Percentiles rank a stretch among this genome's conserved stretches.
Conservation (phyloP, 805 yeast genomes). For the Myxozyma kluyveri region DNA sequence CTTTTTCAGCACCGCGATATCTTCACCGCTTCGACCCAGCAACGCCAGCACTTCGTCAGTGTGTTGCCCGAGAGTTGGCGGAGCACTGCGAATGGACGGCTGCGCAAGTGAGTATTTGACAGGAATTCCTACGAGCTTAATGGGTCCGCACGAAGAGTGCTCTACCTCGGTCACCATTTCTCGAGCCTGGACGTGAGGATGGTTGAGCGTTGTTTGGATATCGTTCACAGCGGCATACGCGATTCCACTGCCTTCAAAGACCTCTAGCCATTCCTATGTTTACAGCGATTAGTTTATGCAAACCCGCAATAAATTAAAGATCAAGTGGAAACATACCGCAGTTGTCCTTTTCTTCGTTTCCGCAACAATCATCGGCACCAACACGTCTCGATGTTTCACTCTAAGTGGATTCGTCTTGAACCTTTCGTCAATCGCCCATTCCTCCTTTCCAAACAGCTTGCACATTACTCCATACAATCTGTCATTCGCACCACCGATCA, state of each 20-base stretch:
- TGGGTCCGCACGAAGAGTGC: constrained; percentile 40
- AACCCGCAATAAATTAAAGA: not conserved
- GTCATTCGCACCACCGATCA: constrained; percentile 47
- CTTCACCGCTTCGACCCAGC: constrained; percentile 17
- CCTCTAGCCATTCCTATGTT: constrained; percentile 38
- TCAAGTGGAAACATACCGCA: constrained; percentile 8
- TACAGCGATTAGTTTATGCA: not conserved
- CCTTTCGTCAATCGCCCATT: constrained; percentile 40
- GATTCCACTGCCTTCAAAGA: constrained; percentile 38
- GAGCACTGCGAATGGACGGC: constrained; percentile 39
- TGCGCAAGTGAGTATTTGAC: constrained; percentile 42
- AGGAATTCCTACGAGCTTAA: constrained; percentile 42
- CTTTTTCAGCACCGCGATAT: constrained; percentile 31
- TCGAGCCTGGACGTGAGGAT: constrained; percentile 41
- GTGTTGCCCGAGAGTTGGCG: constrained; percentile 44
- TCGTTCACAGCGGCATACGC: constrained; percentile 46
- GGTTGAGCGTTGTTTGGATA: constrained; percentile 39
- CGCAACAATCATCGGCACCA: constrained; percentile 38
- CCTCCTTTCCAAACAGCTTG: constrained; percentile 38
- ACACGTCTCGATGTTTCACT: constrained; percentile 38
- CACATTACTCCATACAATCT: constrained; percentile 39
- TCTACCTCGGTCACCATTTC: constrained; percentile 40
- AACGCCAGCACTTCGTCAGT: constrained; percentile 37
- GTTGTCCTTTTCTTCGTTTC: constrained; percentile 38
- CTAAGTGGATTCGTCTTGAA: constrained; percentile 41